phyloP scores from a whole-genome alignment of 495 filamentous ascomycete species.

The Penicillium nucicola region DNA sequence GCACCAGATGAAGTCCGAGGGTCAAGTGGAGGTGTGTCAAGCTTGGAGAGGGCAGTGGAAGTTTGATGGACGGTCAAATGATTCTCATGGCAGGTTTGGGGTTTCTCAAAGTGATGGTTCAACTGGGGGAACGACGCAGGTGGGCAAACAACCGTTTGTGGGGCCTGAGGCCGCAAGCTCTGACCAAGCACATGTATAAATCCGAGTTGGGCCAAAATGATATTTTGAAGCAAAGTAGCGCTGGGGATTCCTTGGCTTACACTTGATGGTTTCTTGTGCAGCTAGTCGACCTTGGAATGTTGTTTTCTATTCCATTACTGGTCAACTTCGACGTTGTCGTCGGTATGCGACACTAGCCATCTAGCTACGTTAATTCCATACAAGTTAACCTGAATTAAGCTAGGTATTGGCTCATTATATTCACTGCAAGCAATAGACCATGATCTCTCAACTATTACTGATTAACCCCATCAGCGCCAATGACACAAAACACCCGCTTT shows the following conservation, averaged over 20 bases:
- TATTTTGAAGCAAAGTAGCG: too few species aligned
- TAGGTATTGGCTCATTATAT: not conserved
- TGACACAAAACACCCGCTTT: conserved; percentile 1
- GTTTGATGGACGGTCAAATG: not conserved
- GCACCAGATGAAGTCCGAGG: not conserved
- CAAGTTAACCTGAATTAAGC: not conserved
- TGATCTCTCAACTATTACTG: not conserved
- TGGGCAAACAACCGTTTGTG: not conserved
- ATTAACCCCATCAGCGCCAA: conserved; percentile 1
- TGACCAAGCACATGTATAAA: not conserved
- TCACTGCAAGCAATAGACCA: conserved; percentile 2
- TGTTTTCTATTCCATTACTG: too few species aligned
- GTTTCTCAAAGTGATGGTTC: not conserved
- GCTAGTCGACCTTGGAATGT: too few species aligned
- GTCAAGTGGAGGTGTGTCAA: not conserved
- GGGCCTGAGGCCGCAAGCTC: conserved; percentile 10
- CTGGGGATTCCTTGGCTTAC: too few species aligned
- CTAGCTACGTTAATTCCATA: not conserved
- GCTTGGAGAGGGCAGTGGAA: not conserved
- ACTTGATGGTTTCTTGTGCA: too few species aligned
- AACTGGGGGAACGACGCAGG: not conserved
- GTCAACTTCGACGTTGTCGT: too few species aligned
- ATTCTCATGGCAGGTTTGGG: not conserved
- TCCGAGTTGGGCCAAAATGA: too few species aligned
- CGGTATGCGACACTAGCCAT: not conserved